Conservation (phyloP, 352 stramenopile genomes). For the Phytophthora tentaculata region DNA sequence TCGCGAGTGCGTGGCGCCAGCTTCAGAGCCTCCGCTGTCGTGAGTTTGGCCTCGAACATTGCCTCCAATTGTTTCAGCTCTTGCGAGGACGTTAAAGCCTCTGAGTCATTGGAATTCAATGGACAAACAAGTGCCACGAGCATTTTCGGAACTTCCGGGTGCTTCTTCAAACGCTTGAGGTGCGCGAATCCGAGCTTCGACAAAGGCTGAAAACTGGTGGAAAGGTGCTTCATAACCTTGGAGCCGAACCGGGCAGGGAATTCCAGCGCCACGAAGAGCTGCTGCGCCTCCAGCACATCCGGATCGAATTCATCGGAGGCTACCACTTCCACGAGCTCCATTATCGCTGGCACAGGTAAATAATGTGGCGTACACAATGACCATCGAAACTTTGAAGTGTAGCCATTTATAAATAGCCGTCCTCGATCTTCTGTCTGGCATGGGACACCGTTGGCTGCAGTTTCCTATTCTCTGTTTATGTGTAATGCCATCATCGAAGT, state of each 20-base stretch:
- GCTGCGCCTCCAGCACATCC: conserved; percentile 50
- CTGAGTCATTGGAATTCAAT: conserved; percentile 11
- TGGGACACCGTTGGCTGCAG: not conserved
- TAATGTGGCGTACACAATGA: conserved; percentile 5
- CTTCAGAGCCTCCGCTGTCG: conserved; percentile 61
- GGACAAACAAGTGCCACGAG: conserved; percentile 70
- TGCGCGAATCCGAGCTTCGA: conserved; percentile 71
- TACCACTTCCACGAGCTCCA: conserved; percentile 54
- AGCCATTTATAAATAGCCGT: conserved; percentile 19
- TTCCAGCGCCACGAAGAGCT: conserved; percentile 73
- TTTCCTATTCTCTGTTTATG: not conserved
- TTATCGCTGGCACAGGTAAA: conserved; percentile 18
- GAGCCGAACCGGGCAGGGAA: conserved; percentile 72
- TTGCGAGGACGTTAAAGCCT: conserved; percentile 7
- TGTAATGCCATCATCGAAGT: conserved; percentile 16
- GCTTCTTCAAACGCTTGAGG: conserved; percentile 88
- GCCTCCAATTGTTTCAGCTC: conserved; percentile 37
- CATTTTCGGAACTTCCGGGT: conserved; percentile 35
- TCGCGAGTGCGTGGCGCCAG: conserved; percentile 59
- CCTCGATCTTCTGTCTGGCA: not conserved
- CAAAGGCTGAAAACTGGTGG: conserved; percentile 55
- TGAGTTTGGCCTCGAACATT: conserved; percentile 56
- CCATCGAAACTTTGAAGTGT: conserved; percentile 15
- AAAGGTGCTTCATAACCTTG: conserved; percentile 70
- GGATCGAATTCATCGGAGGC: conserved; percentile 28